Evolutionary conservation across 148 eudicot genomes (phyloP), one percentile per base, ranked within the genome.

Genomic region (Rhododendron williamsianum): DNA sequence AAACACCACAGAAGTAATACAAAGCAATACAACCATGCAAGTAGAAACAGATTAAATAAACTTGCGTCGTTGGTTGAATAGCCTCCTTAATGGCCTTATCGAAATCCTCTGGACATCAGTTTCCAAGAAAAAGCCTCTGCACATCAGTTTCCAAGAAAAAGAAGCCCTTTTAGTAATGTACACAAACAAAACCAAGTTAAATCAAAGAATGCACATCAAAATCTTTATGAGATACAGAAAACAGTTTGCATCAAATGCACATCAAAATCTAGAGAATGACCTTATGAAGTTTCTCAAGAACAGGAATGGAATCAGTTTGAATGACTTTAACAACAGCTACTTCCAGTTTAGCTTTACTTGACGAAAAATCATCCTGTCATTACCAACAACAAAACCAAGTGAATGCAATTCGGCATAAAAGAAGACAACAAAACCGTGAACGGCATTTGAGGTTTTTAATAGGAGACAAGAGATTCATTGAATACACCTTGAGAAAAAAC

Each of bases 401-500:
- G 45, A 41, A 41, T 51, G 81, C 45, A 76, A 1, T 48, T 74
- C 21, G 13, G 74, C 8, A 41, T 63, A n/a, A 63, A n/a, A 48
- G 48, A 43, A 2, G 45, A 41, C 45, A 6, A 41, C 45, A 41
- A 41, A 41, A 41, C 45, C 45, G 1, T 41, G 45, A 6, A 41
- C 8, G 45, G 45, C 83, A 23, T 5, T 58, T 78, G 15, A 30
- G 6, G 78, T 48, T 12, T 48, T 67, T n/a, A 58, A 6, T 12
- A 81, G 2, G 13, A 18, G 21, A 30, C n/a, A 63, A 4, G 23
- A 4, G 51, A 48, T 38, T 6, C 41, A 38, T 10, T 19, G 27
- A 16, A 38, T 77, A 56, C 89, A 95, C 98, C 99, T 96, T 96
- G 79, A 96, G 98, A 86, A 96, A 96, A 85, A 96, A 96, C 38